These are phyloP conservation scores for Nakazawaea wyomingensis DNA, from an alignment of 805 yeast genomes.

Conservation along the genomic window DNA sequence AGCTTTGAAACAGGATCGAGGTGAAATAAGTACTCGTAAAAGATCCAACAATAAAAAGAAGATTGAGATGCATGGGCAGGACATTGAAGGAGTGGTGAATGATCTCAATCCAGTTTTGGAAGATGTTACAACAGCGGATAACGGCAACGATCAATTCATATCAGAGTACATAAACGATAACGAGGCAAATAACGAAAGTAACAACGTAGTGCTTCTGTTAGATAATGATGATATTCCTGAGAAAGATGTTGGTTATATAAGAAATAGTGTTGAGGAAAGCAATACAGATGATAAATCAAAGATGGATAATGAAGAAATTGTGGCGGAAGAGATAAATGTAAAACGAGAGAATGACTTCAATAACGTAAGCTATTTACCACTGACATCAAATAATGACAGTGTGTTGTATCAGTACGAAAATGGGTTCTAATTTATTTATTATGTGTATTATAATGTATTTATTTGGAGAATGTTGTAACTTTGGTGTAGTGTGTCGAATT, in stretches of 20 bases:
- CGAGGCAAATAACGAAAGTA: neutral
- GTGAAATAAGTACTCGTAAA: slow-evolving; percentile 29
- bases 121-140: neutral
- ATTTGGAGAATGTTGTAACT: neutral
- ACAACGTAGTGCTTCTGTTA: neutral
- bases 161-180: slow-evolving; percentile 3
- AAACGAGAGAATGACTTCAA: slow-evolving; percentile 8
- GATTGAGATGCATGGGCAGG: neutral
- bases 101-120: neutral
- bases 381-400: neutral
- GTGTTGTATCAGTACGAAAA: slow-evolving; percentile 8
- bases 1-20: slow-evolving; percentile 64
- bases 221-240: neutral
- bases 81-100: neutral
- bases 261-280: neutral
- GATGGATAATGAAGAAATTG: neutral
- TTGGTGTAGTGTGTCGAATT: neutral
- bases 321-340: slow-evolving; percentile 2
- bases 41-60: neutral
- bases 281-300: neutral
- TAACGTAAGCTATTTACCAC: slow-evolving; percentile 1
- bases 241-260: neutral
- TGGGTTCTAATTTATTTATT: slow-evolving; percentile 4
- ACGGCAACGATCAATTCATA: slow-evolving; percentile 1
- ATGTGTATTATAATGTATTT: slow-evolving; percentile 3